Evolutionary conservation across 345 rosid species (phyloP).

Genomic region (Dovyalis caffra): DNA sequence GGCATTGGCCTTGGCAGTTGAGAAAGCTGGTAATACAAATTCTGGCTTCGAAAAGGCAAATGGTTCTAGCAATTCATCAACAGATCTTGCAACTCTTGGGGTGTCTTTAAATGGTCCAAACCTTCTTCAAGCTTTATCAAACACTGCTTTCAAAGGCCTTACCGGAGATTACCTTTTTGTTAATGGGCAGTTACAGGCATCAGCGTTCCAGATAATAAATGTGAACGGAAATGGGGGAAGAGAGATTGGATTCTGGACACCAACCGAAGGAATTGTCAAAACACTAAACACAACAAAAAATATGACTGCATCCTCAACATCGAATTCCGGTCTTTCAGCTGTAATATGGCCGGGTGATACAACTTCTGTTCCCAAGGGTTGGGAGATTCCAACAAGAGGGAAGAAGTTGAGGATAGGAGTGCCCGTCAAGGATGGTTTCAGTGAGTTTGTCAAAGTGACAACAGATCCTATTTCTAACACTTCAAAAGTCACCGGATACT

Average conservation of each 20-base stretch:
- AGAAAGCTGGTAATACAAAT: too few relatives aligned
- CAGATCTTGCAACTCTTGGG: too few relatives aligned
- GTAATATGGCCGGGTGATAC: slow-evolving; percentile 48
- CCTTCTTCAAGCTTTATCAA: too few relatives aligned
- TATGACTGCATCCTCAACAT: too few relatives aligned
- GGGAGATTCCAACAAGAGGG: slow-evolving; percentile 49
- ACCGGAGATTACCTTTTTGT: slow-evolving; percentile 35
- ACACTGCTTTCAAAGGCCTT: slow-evolving; percentile 39
- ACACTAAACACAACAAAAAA: too few relatives aligned
- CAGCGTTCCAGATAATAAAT: slow-evolving; percentile 44
- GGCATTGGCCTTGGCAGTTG: too few relatives aligned
- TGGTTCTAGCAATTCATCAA: too few relatives aligned
- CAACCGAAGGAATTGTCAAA: too few relatives aligned
- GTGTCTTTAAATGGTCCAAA: too few relatives aligned
- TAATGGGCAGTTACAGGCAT: slow-evolving; percentile 32
- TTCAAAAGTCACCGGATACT: background rate
- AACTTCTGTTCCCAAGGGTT: slow-evolving; percentile 37
- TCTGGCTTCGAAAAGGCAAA: too few relatives aligned
- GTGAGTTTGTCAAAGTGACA: slow-evolving; percentile 36
- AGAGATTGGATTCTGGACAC: too few relatives aligned
- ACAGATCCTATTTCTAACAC: slow-evolving; percentile 22
- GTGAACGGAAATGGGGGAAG: slow-evolving; percentile 31
- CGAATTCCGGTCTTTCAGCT: too few relatives aligned
- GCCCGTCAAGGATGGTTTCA: slow-evolving; percentile 38
- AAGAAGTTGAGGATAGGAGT: slow-evolving; percentile 45